A percentile compares a stretch with the other conserved stretches of the same genome.
These are phyloP conservation scores for Blepharisma japonicum DNA, from an alignment of 73 alveolate species.

Conservation along the genomic window DNA sequence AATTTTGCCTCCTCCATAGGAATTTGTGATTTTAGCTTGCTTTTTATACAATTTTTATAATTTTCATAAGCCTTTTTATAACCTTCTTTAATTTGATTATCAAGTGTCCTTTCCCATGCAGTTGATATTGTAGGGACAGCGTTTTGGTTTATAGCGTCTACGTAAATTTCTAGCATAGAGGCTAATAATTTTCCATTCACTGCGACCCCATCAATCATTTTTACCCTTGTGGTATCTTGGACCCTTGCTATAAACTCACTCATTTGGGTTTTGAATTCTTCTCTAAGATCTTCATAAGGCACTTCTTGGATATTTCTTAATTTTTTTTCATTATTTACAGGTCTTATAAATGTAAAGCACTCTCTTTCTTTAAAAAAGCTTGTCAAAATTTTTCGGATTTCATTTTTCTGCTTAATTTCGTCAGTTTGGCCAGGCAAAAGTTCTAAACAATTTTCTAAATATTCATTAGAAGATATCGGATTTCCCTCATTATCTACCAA, in stretches of 20 bases:
- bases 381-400: constrained; percentile 70
- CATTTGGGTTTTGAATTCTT: constrained; percentile 83
- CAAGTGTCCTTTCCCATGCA: constrained; percentile 93
- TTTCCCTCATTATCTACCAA: constrained; percentile 69
- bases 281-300: constrained; percentile 85
- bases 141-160: constrained; percentile 75
- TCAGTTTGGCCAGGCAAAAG: constrained; percentile 50
- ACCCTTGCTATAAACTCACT: constrained; percentile 61
- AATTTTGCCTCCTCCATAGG: constrained; percentile 43
- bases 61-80: constrained; percentile 43
- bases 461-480: constrained; percentile 34
- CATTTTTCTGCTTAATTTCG: constrained; percentile 71
- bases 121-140: constrained; percentile 88
- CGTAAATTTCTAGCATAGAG: constrained; percentile 68
- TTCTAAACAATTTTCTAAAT: constrained; percentile 54
- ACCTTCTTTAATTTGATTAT: constrained; percentile 53
- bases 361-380: constrained; percentile 90
- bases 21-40: constrained; percentile 31
- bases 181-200: constrained; percentile 81
- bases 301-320: constrained; percentile 86
- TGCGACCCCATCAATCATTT: constrained; percentile 71
- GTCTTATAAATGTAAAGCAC: constrained; percentile 92
- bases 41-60: constrained; percentile 29
- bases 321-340: constrained; percentile 94
- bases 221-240: constrained; percentile 63